Evolutionary conservation across 2,329 filamentous ascomycete genomes (phyloP).

Genomic region (Boeremia exigua): DNA sequence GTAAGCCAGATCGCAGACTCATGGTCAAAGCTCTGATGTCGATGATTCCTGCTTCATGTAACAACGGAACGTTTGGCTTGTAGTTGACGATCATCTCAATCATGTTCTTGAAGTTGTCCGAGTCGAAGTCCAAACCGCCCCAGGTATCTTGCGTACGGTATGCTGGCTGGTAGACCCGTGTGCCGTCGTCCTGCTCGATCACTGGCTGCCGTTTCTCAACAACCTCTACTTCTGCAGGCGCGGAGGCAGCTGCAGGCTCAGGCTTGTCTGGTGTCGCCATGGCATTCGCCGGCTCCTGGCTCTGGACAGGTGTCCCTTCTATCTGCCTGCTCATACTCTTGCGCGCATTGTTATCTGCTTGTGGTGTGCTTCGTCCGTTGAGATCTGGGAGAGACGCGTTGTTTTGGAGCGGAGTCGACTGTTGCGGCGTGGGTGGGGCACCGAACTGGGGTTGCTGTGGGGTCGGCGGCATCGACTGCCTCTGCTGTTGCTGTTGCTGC

Average conservation of each 20-base stretch:
- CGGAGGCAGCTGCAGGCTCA: slow-evolving; percentile 24
- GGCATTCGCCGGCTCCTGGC: slow-evolving; percentile 33
- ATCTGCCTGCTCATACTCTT: slow-evolving; percentile 48
- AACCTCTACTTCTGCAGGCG: slow-evolving; percentile 26
- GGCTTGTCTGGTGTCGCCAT: slow-evolving; percentile 40
- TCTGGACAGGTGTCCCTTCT: slow-evolving; percentile 46
- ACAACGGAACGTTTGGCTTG: slow-evolving; percentile 76
- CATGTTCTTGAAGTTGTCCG: slow-evolving; percentile 71
- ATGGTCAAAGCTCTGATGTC: slow-evolving; percentile 90
- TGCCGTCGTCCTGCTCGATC: slow-evolving; percentile 37
- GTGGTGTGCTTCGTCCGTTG: slow-evolving; percentile 57
- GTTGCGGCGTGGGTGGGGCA: slow-evolving; percentile 38
- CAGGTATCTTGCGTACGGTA: slow-evolving; percentile 36
- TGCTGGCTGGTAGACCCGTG: slow-evolving; percentile 38
- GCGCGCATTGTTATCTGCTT: slow-evolving; percentile 43
- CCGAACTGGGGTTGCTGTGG: slow-evolving; percentile 43
- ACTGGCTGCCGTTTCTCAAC: slow-evolving; percentile 34
- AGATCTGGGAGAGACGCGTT: slow-evolving; percentile 55
- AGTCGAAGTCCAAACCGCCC: slow-evolving; percentile 50
- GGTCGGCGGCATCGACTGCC: slow-evolving; percentile 46
- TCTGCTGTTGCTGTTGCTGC: slow-evolving; percentile 40
- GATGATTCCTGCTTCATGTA: slow-evolving; percentile 82
- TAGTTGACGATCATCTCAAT: slow-evolving; percentile 70
- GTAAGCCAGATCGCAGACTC: slow-evolving; percentile 87
- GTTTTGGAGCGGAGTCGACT: slow-evolving; percentile 53